A percentile compares a stretch with the other conserved stretches of the same genome.
Evolutionary conservation across 1,139 yeast species (phyloP).

Genomic region (Suhomyces anneliseae): DNA sequence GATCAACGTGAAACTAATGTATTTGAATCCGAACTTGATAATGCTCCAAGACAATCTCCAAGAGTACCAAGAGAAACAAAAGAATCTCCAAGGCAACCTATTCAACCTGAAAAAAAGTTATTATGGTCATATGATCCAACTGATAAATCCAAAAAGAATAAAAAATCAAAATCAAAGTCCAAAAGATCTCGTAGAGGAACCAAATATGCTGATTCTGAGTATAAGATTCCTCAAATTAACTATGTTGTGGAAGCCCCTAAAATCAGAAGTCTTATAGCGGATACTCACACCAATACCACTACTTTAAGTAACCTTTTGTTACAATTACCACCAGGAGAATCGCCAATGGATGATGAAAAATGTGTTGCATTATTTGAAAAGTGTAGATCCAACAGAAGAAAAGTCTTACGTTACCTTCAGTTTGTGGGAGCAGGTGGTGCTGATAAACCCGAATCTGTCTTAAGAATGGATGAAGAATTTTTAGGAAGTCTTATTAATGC

Average conservation of each 20-base stretch:
- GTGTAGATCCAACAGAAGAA: constrained; percentile 75
- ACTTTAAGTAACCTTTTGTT: constrained; percentile 66
- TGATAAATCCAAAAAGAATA: constrained; percentile 16
- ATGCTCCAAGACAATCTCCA: constrained; percentile 7
- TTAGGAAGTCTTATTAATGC: constrained; percentile 84
- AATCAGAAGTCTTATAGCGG: constrained; percentile 68
- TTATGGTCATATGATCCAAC: not conserved
- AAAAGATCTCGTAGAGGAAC: constrained; percentile 13
- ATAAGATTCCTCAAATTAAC: constrained; percentile 66
- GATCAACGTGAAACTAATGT: constrained; percentile 7
- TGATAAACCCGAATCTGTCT: constrained; percentile 29
- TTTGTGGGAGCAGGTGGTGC: constrained; percentile 59
- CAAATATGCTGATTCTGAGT: constrained; percentile 54
- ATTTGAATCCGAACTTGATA: constrained; percentile 11
- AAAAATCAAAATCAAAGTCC: not conserved
- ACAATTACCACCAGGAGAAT: constrained; percentile 50
- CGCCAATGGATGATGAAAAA: constrained; percentile 62
- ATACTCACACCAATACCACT: constrained; percentile 73
- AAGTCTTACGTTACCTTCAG: constrained; percentile 78
- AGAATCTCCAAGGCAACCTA: constrained; percentile 4
- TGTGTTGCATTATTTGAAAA: constrained; percentile 65
- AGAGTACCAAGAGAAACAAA: not conserved
- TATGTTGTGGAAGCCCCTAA: constrained; percentile 72
- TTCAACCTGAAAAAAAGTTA: not conserved
- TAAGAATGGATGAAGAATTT: constrained; percentile 65